A percentile compares a stretch with the other conserved stretches of the same genome.
Conservation (phyloP, 1,284 basidiomycete species). For the Xerocomus amazonicus region DNA sequence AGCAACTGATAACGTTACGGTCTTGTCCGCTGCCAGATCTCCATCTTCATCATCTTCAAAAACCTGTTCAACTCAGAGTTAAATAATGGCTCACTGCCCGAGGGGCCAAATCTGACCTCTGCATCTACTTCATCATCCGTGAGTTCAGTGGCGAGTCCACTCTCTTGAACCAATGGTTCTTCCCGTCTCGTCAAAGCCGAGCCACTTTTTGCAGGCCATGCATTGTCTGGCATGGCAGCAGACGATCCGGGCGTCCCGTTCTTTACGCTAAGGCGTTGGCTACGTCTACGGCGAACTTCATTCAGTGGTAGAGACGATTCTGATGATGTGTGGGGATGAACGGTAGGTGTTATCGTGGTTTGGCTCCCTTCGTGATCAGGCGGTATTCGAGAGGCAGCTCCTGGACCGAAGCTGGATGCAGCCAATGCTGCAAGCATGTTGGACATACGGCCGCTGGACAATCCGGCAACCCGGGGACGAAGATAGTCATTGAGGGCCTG, state of each 20-base stretch:
- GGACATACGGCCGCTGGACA: constrained; percentile 67
- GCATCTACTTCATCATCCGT: constrained; percentile 81
- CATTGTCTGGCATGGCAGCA: constrained; percentile 22
- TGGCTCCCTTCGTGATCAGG: constrained; percentile 22
- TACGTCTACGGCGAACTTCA: constrained; percentile 64
- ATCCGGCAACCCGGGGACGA: constrained; percentile 82
- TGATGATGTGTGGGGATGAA: constrained; percentile 25
- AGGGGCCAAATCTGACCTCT: constrained; percentile 38
- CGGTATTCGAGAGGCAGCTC: constrained; percentile 28
- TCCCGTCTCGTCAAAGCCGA: constrained; percentile 32
- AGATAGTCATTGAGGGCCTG: constrained; percentile 94
- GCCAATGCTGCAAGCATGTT: constrained; percentile 90
- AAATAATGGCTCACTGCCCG: neutral
- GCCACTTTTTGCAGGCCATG: constrained; percentile 19
- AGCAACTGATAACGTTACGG: constrained; percentile 78
- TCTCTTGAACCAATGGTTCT: constrained; percentile 58
- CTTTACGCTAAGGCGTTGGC: constrained; percentile 79
- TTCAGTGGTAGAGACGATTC: constrained; percentile 33
- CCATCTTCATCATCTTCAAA: constrained; percentile 73
- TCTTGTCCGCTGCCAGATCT: constrained; percentile 73
- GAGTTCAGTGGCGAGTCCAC: constrained; percentile 65
- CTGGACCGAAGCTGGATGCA: constrained; percentile 63
- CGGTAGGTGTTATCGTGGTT: constrained; percentile 26
- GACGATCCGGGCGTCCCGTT: constrained; percentile 35
- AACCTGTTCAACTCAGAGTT: constrained; percentile 38